Conservation (phyloP, 2,329 filamentous ascomycete species). For the Phialophora macrospora region DNA sequence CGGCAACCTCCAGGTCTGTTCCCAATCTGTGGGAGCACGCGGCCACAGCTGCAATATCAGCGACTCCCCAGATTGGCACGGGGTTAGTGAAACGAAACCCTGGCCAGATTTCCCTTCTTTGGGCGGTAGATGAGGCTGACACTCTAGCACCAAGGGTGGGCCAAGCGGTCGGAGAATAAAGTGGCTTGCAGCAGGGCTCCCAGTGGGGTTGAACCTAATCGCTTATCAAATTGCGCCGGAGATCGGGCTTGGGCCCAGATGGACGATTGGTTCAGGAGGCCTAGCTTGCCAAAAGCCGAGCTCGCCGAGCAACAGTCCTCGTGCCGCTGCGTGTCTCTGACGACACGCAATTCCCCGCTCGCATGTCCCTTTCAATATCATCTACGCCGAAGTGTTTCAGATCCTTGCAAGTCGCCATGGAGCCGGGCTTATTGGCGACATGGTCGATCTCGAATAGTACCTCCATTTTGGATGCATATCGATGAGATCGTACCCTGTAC, state of each 20-base stretch:
- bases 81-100: slow-evolving; percentile 19
- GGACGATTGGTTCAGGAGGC: slow-evolving; percentile 9
- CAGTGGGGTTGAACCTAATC: slow-evolving; percentile 7
- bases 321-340: not conserved
- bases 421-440: not conserved
- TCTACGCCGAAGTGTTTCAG: not conserved
- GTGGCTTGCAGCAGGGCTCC: slow-evolving; percentile 12
- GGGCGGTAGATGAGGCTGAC: slow-evolving; percentile 1
- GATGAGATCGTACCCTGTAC: not conserved
- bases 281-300: not conserved
- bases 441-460: not conserved
- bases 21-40: slow-evolving; percentile 1
- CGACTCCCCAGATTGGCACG: slow-evolving; percentile 8
- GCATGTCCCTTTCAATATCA: not conserved
- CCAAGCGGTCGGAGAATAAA: slow-evolving; percentile 22
- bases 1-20: not conserved
- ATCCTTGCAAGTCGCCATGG: not conserved
- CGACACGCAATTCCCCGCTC: not conserved
- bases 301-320: not conserved
- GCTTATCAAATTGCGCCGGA: slow-evolving; percentile 21
- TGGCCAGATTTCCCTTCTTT: not conserved
- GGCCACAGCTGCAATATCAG: not conserved
- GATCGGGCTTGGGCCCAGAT: slow-evolving; percentile 7
- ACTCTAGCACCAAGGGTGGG: not conserved
- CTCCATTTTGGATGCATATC: not conserved